These are phyloP conservation scores for Leccinellum rugosiceps DNA, from an alignment of 768 basidiomycete genomes.

Conservation along the genomic window DNA sequence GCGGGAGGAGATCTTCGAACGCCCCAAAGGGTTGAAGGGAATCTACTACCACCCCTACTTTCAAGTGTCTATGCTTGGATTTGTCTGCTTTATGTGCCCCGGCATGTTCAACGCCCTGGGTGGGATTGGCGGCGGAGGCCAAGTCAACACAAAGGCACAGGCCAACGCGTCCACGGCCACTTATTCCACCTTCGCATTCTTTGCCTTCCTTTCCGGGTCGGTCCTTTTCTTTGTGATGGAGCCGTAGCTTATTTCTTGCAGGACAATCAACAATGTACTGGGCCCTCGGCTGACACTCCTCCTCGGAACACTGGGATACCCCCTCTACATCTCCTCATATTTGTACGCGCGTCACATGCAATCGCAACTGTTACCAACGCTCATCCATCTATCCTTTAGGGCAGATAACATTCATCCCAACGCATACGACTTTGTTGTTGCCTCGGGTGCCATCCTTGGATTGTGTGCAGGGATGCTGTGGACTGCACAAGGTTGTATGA, in stretches of 20 bases:
- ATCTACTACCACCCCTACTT: conserved; percentile 53
- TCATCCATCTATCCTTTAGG: conserved; percentile 34
- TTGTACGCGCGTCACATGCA: conserved; percentile 44
- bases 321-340: conserved; percentile 70
- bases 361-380: background rate
- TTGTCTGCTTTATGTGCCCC: conserved; percentile 58
- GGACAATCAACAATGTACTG: conserved; percentile 77
- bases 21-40: conserved; percentile 50
- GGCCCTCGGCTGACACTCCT: conserved; percentile 74
- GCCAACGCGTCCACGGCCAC: conserved; percentile 70
- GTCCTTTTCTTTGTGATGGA: conserved; percentile 9
- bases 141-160: conserved; percentile 59
- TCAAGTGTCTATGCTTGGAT: conserved; percentile 55
- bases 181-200: conserved; percentile 61
- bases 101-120: conserved; percentile 80
- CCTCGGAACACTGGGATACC: conserved; percentile 73
- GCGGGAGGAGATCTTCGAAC: conserved; percentile 37
- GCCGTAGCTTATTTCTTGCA: conserved; percentile 21
- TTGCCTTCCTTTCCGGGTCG: conserved; percentile 72
- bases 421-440: conserved; percentile 63
- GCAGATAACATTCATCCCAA: conserved; percentile 65
- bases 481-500: conserved; percentile 83
- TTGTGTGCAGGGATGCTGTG: conserved; percentile 70
- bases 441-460: conserved; percentile 69
- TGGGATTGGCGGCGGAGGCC: conserved; percentile 78